phyloP scores from a whole-genome alignment of 1,284 basidiomycete species.

The Cystobasidiaceae sp. region DNA sequence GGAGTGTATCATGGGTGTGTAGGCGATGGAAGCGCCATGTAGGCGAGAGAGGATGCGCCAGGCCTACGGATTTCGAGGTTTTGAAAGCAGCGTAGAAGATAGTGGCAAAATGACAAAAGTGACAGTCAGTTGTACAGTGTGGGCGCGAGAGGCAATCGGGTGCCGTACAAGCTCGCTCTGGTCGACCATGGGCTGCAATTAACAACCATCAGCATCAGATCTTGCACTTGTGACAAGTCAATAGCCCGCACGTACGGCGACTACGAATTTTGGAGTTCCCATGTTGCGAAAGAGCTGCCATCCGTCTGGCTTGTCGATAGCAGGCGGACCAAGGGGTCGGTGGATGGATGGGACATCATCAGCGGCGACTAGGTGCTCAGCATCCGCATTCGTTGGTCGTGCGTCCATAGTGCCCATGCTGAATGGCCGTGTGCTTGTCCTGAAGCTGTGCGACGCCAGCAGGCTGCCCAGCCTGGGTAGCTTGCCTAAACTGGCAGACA shows the following conservation, averaged over 20 bases:
- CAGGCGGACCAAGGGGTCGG: slow-evolving; percentile 5
- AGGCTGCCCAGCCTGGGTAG: too few species aligned
- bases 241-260: slow-evolving; percentile 53
- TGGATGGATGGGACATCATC: too few species aligned
- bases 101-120: too few species aligned
- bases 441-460: too few species aligned
- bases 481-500: too few species aligned
- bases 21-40: slow-evolving; percentile 75
- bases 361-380: too few species aligned
- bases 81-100: too few species aligned
- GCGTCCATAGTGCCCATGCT: too few species aligned
- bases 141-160: slow-evolving; percentile 40
- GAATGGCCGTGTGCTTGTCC: too few species aligned
- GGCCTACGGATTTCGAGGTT: slow-evolving; percentile 52
- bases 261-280: slow-evolving; percentile 77
- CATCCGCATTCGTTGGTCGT: too few species aligned
- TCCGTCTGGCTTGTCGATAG: slow-evolving; percentile 58
- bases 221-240: neutral
- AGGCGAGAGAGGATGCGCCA: slow-evolving; percentile 84
- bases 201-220: neutral
- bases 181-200: slow-evolving; percentile 78
- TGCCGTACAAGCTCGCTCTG: slow-evolving; percentile 79
- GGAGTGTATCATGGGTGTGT: slow-evolving; percentile 97
- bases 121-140: neutral
- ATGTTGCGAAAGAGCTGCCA: slow-evolving; percentile 79